A percentile compares a stretch with the other conserved stretches of the same genome.
Conservation (phyloP, 78 protist genomes). For the Monocercomonoides exilis region DNA sequence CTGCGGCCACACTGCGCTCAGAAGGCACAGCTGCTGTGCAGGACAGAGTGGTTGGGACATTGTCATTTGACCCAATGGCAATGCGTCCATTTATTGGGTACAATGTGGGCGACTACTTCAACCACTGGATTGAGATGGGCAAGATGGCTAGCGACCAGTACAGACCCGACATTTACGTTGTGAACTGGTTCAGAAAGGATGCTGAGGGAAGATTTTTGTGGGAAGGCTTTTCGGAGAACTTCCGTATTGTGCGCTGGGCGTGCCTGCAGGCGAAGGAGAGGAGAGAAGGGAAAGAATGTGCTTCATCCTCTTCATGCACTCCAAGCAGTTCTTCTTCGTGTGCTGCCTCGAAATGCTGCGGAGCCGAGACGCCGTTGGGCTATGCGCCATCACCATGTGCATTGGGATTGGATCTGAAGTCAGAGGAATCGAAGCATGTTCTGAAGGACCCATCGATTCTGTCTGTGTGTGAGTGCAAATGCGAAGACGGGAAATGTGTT, state of each 20-base stretch:
- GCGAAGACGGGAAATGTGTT: neutral
- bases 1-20: conserved; percentile 67
- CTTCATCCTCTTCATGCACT: too few relatives aligned
- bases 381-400: neutral
- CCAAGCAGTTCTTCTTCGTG: too few relatives aligned
- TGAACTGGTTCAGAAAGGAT: conserved; percentile 76
- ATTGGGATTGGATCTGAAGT: neutral
- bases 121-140: conserved; percentile 71
- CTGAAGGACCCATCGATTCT: neutral
- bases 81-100: conserved; percentile 83
- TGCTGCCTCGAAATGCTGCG: neutral
- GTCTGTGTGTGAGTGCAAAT: neutral
- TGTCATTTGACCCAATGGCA: conserved; percentile 69
- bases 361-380: neutral
- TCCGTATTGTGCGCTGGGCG: conserved; percentile 74
- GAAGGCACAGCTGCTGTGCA: conserved; percentile 62
- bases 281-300: too few relatives aligned
- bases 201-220: conserved; percentile 61
- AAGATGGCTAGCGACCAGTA: conserved; percentile 14
- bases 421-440: too few relatives aligned
- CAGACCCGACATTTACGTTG: conserved; percentile 67
- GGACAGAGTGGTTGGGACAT: conserved; percentile 1
- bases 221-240: conserved; percentile 83
- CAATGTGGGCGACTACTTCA: conserved; percentile 78
- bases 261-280: conserved; percentile 47